These are phyloP conservation scores for Solanum verrucosum DNA, from an alignment of 257 asterid species.

Conservation along the genomic window DNA sequence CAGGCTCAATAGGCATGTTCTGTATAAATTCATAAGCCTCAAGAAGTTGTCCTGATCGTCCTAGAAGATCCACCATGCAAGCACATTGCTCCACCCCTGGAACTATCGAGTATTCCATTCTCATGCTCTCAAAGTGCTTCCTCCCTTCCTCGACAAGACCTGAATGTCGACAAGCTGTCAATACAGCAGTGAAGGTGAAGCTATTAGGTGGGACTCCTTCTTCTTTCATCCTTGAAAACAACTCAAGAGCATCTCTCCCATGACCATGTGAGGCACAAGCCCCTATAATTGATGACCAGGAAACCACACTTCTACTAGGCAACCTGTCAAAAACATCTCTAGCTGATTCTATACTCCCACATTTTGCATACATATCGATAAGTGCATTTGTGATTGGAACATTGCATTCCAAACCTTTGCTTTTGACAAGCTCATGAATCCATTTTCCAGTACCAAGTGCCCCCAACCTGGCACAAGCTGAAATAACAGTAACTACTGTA, in stretches of 20 bases:
- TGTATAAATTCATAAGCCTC: constrained; percentile 12
- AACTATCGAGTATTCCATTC: not conserved
- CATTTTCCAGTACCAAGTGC: constrained; percentile 12
- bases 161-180: constrained; percentile 15
- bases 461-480: constrained; percentile 15
- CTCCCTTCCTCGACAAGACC: constrained; percentile 16
- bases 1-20: constrained; percentile 10
- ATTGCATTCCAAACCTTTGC: constrained; percentile 4
- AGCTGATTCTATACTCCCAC: constrained; percentile 10
- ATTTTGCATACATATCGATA: constrained; percentile 15
- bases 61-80: constrained; percentile 13
- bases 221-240: constrained; percentile 5
- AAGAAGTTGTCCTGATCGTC: constrained; percentile 4
- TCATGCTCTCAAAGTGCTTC: constrained; percentile 11
- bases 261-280: constrained; percentile 16
- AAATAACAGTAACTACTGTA: constrained; percentile 8
- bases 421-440: constrained; percentile 4
- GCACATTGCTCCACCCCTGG: constrained; percentile 9
- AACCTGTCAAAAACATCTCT: constrained; percentile 5
- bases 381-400: constrained; percentile 7
- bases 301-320: not conserved
- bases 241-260: constrained; percentile 7
- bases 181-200: constrained; percentile 8
- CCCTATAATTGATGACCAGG: constrained; percentile 14
- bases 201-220: constrained; percentile 11